Base-by-base conservation (phyloP, 2,329 filamentous ascomycete species). In the Fusarium sterilihyphosum region DNA sequence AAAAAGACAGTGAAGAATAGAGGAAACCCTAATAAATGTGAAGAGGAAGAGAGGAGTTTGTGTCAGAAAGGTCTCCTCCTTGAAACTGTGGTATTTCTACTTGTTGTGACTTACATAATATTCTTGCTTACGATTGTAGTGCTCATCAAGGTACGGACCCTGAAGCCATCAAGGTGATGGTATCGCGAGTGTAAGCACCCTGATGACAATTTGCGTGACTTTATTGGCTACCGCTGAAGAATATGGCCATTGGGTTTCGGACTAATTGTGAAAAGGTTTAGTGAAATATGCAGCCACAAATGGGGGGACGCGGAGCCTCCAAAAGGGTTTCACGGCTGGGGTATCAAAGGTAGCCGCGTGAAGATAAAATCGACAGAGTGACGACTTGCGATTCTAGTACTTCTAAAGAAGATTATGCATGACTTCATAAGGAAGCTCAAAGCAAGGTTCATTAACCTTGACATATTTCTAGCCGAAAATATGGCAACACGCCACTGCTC, bases 81-180 rank as follows among this genome's bases (percentile, higher is more conserved):
- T 40, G 2, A 13, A 14, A 24, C 20, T 5, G 33, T 59, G 37
- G 41, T 68, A 68, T 76, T 70, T 64, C 59, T 71, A 58, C 35
- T 31, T 31, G 8, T 47, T 13, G 17, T 52, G 35, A 58, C 57
- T 67, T 70, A 54, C 60, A 73, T 33, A 52, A 33, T 6, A 24
- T 41, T 33, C 41, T 38, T 31, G 12, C 24, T 57, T 37, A 67
- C 52, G 43, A 59, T 35, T 13, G 37, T 18, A 24, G 56, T 52
- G 73, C 61, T 65, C 73, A 78, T 78, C 76, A 75, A 47, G 76
- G 74, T 78, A 24, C 24, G 31, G 6, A 49, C 38, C 37, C 46
- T 40, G 16, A 31, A n/a, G 26, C 69, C 75, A 77, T 77, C 75
- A 74, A 18, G 75, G 75, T 77, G 40, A 59, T 62, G 56, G 43